Base-by-base conservation (phyloP, 306 rosid genomes). In the Senna tora region DNA sequence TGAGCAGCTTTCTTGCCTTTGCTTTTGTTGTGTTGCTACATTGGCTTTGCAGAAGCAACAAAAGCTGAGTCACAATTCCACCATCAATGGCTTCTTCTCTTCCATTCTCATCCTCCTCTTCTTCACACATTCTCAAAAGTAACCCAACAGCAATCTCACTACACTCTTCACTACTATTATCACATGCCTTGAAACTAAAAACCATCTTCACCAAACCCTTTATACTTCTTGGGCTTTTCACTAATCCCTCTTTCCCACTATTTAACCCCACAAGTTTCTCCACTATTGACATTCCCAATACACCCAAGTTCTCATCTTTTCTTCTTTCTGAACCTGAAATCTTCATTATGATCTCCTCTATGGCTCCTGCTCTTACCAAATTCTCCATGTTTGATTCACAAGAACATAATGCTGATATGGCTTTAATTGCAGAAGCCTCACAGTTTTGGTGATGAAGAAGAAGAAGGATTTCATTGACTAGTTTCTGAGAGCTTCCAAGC, bases 1-100 rank as follows among this genome's bases (percentile, higher is more conserved):
- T 93, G 66, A 93, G 97, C 72, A 93, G 62, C 89, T 75, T 75
- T 80, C 96, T 93, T 15, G 91, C 98, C 84, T 87, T 93, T 5
- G 90, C 73, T 79, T 93, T 93, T 49, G 89, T 93, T 47, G 75
- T 76, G 49, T 51, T 72, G 55, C 82, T 75, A 69, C 97, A 83
- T 75, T 93, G 98, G 72, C 97, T 87, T 73, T 93, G 98, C 53
- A 93, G 81, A 67, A 93, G 97, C 80, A 90, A 78, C 45, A 93
- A 74, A 52, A 93, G 75, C 79, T 93, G 97, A 55, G 88, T 90
- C 88, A 90, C 85, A 52, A 87, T 80, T 21, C 98, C 96, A 0
- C 75, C 87, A 10, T 50, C 80, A 69, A 93, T 86, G 33, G 97
- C 98, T 78, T 83, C 92, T 49, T 93, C 98, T 63, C 85, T 81